A percentile compares a stretch with the other conserved stretches of the same genome.
Conservation (phyloP, 2,329 filamentous ascomycete species). For the Aureobasidium sp. region DNA sequence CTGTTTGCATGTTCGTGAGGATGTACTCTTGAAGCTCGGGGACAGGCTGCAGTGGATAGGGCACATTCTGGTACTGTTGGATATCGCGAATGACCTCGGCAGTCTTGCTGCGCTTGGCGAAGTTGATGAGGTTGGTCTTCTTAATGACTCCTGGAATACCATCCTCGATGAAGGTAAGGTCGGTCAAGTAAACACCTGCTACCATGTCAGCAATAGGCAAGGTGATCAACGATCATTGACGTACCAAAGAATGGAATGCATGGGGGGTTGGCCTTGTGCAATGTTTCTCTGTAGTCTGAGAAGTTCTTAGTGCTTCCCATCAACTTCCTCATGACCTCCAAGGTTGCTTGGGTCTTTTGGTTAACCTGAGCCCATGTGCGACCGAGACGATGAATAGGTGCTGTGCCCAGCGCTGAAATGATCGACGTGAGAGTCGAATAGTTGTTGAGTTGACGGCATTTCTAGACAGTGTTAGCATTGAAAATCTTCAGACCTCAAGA, state of each 20-base stretch:
- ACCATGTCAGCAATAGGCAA: neutral
- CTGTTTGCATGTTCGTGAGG: slow-evolving; percentile 87
- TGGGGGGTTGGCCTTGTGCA: slow-evolving; percentile 88
- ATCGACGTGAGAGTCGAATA: slow-evolving; percentile 97
- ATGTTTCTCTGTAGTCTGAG: slow-evolving; percentile 85
- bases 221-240: slow-evolving; percentile 18
- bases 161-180: slow-evolving; percentile 97
- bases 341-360: slow-evolving; percentile 65
- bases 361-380: slow-evolving; percentile 93
- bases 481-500: neutral
- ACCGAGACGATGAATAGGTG: slow-evolving; percentile 87
- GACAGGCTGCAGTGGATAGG: slow-evolving; percentile 85
- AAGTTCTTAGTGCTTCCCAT: slow-evolving; percentile 99
- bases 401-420: slow-evolving; percentile 89
- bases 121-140: slow-evolving; percentile 95
- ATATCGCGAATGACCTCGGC: slow-evolving; percentile 98
- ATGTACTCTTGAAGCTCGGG: slow-evolving; percentile 95
- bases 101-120: slow-evolving; percentile 95
- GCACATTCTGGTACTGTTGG: slow-evolving; percentile 96
- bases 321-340: slow-evolving; percentile 86
- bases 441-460: slow-evolving; percentile 90
- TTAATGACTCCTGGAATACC: slow-evolving; percentile 95
- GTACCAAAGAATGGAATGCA: slow-evolving; percentile 97
- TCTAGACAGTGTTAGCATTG: slow-evolving; percentile 46
- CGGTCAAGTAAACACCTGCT: slow-evolving; percentile 86